phyloP scores from a whole-genome alignment of 306 rosid genomes.

The Sechiopsis laciniata region DNA sequence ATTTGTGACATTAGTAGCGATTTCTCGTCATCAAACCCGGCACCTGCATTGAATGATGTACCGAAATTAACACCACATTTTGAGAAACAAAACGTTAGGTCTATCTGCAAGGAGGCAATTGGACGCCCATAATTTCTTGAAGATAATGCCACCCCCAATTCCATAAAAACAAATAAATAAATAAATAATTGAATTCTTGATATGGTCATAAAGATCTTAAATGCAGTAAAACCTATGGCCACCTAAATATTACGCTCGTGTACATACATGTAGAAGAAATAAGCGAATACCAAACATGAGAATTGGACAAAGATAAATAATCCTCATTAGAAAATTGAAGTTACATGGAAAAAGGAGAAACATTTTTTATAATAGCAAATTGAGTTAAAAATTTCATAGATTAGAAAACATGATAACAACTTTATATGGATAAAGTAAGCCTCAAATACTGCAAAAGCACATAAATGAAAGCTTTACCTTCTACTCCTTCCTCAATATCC shows the following conservation, averaged over 20 bases:
- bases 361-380: not conserved
- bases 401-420: not conserved
- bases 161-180: no score
- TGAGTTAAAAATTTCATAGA: constrained; percentile 1
- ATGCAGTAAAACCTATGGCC: not conserved
- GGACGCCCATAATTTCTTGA: not conserved
- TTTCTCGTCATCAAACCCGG: constrained; percentile 96
- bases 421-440: not conserved
- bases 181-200: not conserved
- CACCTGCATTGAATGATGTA: constrained; percentile 37
- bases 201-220: not conserved
- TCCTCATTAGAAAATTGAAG: not conserved
- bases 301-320: constrained; percentile 1
- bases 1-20: constrained; percentile 77
- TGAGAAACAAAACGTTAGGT: not conserved
- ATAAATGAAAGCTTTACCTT: constrained; percentile 46
- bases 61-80: constrained; percentile 5
- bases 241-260: not conserved
- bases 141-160: not conserved
- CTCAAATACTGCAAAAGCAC: not conserved
- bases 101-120: not conserved
- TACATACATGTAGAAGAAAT: not conserved
- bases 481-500: constrained; percentile 95
- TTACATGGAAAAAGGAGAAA: not conserved
- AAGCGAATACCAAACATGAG: not conserved